Evolutionary conservation across 148 eudicot species (phyloP).

Genomic region (Polygonum maritimum): DNA sequence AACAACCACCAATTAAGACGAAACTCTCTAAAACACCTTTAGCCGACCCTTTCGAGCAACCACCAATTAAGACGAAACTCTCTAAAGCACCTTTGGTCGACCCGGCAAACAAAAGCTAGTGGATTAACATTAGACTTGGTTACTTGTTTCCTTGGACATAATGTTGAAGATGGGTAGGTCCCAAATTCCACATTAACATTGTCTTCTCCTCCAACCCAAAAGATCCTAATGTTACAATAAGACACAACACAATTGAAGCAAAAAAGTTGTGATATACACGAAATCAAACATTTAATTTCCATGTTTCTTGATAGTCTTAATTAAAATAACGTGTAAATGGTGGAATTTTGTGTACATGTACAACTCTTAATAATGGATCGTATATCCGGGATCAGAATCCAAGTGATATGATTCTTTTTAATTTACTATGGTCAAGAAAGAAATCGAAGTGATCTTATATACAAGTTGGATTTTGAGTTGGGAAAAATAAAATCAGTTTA

Average conservation of each 20-base stretch:
- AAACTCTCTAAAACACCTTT: too few relatives aligned
- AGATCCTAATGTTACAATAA: not conserved
- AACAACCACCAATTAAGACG: too few relatives aligned
- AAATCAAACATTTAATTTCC: not conserved
- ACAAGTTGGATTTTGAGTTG: not conserved
- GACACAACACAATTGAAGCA: not conserved
- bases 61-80: too few relatives aligned
- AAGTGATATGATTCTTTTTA: too few relatives aligned
- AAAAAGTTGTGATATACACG: not conserved
- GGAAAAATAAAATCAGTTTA: not conserved
- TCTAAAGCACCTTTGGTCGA: too few relatives aligned
- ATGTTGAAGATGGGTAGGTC: not conserved
- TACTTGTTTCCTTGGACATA: not conserved
- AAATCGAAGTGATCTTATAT: not conserved
- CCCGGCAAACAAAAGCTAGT: not conserved
- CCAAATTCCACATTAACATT: not conserved
- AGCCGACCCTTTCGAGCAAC: too few relatives aligned
- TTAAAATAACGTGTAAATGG: not conserved
- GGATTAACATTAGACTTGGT: not conserved
- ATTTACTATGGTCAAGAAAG: too few relatives aligned
- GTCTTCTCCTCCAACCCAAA: not conserved
- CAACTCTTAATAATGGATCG: not conserved
- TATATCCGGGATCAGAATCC: not conserved
- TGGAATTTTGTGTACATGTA: not conserved
- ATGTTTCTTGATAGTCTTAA: not conserved